phyloP scores from a whole-genome alignment of 352 stramenopile species.

The Globisporangium splendens region DNA sequence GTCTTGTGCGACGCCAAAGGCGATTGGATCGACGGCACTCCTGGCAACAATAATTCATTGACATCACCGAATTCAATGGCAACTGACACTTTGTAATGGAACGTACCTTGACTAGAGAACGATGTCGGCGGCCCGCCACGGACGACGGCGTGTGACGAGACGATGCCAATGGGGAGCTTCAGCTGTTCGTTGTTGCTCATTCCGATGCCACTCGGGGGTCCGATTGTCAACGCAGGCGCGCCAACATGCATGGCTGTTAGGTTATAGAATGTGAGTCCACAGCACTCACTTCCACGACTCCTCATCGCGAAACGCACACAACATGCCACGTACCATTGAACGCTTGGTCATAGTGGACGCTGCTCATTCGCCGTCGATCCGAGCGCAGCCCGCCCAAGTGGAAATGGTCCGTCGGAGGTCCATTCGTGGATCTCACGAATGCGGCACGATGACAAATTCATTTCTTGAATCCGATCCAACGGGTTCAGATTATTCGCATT shows the following conservation, averaged over 20 bases:
- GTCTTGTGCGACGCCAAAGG: conserved; percentile 20
- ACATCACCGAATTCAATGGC: no score
- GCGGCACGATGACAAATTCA: conserved; percentile 72
- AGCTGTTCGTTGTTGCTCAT: conserved; percentile 2
- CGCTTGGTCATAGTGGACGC: conserved; percentile 54
- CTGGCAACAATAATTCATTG: conserved; percentile 6
- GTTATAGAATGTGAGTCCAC: not conserved
- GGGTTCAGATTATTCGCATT: conserved; percentile 19
- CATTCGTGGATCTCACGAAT: conserved; percentile 58
- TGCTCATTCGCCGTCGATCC: conserved; percentile 41
- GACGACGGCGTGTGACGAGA: conserved; percentile 46
- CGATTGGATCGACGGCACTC: conserved; percentile 32
- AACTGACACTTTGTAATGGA: no score
- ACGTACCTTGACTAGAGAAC: conserved; percentile 29
- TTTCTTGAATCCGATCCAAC: conserved; percentile 53
- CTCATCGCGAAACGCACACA: not conserved
- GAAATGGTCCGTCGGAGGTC: conserved; percentile 23
- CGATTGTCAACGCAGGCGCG: not conserved
- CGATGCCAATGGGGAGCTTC: conserved; percentile 32
- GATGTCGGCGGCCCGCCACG: conserved; percentile 18
- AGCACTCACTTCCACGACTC: not conserved
- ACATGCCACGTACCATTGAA: conserved; percentile 29
- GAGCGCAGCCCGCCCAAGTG: conserved; percentile 36
- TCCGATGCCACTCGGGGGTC: not conserved
- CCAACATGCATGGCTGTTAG: conserved; percentile 9